Evolutionary conservation across 2,329 filamentous ascomycete species (phyloP).

Genomic region (Apiospora hydei): DNA sequence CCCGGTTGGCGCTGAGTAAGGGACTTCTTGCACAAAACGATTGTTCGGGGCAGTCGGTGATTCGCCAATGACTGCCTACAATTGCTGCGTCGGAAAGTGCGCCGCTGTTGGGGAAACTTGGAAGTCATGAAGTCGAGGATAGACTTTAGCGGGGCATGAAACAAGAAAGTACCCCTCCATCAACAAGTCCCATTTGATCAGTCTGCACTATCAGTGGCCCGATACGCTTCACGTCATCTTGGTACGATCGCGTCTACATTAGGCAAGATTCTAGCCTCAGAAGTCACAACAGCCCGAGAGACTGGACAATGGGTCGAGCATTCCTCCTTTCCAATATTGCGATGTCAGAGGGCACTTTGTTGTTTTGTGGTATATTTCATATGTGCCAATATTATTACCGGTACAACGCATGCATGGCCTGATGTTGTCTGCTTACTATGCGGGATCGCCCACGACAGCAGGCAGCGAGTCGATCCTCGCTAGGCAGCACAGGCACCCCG

Average conservation of each 20-base stretch:
- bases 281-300: no score
- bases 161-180: slow-evolving; percentile 12
- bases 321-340: no score
- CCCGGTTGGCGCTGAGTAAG: neutral
- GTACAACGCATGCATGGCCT: no score
- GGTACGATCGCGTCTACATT: neutral
- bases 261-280: neutral
- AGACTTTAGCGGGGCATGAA: slow-evolving; percentile 16
- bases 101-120: slow-evolving; percentile 13
- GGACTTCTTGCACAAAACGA: neutral
- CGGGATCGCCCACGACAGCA: neutral
- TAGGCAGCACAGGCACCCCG: neutral
- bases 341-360: no score
- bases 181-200: neutral
- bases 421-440: neutral
- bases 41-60: neutral
- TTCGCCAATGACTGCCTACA: neutral
- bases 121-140: slow-evolving; percentile 14
- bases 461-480: neutral
- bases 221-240: slow-evolving; percentile 4
- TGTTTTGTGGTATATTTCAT: no score
- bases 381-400: no score
- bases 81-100: neutral
- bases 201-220: neutral
- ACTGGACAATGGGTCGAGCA: no score